These are phyloP conservation scores for Yamadazyma trypodendri DNA, from an alignment of 1,139 yeast genomes.

Conservation along the genomic window DNA sequence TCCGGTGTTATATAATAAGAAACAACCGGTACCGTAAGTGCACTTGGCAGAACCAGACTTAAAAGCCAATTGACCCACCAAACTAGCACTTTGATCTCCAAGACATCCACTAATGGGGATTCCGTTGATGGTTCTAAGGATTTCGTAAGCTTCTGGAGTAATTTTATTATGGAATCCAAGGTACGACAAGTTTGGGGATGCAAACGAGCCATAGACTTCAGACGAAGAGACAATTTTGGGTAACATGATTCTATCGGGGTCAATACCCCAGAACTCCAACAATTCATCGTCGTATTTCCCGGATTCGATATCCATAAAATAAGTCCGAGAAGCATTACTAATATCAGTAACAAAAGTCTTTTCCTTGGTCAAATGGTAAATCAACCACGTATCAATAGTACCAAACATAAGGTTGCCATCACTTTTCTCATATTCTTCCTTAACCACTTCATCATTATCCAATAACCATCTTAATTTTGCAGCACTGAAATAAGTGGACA, in stretches of 20 bases:
- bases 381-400: slow-evolving; percentile 92
- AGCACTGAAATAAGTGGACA: slow-evolving; percentile 89
- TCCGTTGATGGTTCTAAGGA: slow-evolving; percentile 48
- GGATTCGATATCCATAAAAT: slow-evolving; percentile 81
- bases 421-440: slow-evolving; percentile 70
- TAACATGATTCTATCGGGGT: slow-evolving; percentile 62
- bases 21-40: slow-evolving; percentile 98
- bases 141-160: slow-evolving; percentile 52
- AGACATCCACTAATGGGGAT: slow-evolving; percentile 86
- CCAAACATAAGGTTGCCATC: slow-evolving; percentile 82
- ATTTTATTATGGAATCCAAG: slow-evolving; percentile 53
- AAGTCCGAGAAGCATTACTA: slow-evolving; percentile 89
- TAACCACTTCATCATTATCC: slow-evolving; percentile 72
- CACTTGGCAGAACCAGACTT: slow-evolving; percentile 86
- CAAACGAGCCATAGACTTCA: slow-evolving; percentile 73
- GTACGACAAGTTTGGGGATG: slow-evolving; percentile 53
- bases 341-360: slow-evolving; percentile 77
- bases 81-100: slow-evolving; percentile 93
- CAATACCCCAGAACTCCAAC: slow-evolving; percentile 77
- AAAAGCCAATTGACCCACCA: slow-evolving; percentile 90
- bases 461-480: slow-evolving; percentile 88
- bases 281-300: slow-evolving; percentile 74
- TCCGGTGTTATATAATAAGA: slow-evolving; percentile 87
- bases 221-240: slow-evolving; percentile 84
- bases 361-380: slow-evolving; percentile 79